Base-by-base conservation (phyloP, 768 basidiomycete species). In the Serendipita indica region DNA sequence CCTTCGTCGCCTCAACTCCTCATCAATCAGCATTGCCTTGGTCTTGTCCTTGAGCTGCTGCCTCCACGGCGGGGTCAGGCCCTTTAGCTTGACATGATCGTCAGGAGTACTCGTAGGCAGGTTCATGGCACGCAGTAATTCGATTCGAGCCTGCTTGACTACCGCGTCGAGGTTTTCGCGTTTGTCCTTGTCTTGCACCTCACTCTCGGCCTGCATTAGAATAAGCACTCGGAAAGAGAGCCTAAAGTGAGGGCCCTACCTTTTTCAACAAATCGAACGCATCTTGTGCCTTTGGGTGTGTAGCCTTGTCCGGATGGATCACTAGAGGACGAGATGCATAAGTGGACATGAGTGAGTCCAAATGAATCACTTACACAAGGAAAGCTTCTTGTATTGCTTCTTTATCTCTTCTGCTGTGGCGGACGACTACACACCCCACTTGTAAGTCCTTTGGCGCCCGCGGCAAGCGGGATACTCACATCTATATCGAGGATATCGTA, bases 271-370 rank as follows among this genome's bases (percentile, higher is more conserved):
- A 67, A 69, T 94, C 91, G 68, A 96, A 96, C 1, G 92, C 92
- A 71, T 96, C 89, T 65, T 89, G 84, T 56, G 89, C 88, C 65
- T 82, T 80, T 28, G 79, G 75, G 72, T 96, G 89, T 68, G 87
- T 74, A 65, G 86, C 86, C 77, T 98, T 99, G 76, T 99, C 96
- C 62, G 96, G 96, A 77, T 99, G 96, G 67, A 99, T 97, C 71
- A 96, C 89, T 91, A 68, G 62, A 62, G 65, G 64, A 68, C 59
- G 33, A 46, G 43, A 22, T 62, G 54, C 35, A 57, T 62, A 57
- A 58, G 54, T 30, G 34, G 6, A 27, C 2, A n/a, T n/a, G n/a
- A n/a, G n/a, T n/a, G n/a, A n/a, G n/a, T n/a, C n/a, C n/a, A n/a
- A 33, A 49, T 33, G 37, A 37, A 52, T 54, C 61, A 73, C 83